Evolutionary conservation across 331 rosid genomes (phyloP), one percentile per base, ranked within the genome.

Genomic region (Cydonia oblonga): DNA sequence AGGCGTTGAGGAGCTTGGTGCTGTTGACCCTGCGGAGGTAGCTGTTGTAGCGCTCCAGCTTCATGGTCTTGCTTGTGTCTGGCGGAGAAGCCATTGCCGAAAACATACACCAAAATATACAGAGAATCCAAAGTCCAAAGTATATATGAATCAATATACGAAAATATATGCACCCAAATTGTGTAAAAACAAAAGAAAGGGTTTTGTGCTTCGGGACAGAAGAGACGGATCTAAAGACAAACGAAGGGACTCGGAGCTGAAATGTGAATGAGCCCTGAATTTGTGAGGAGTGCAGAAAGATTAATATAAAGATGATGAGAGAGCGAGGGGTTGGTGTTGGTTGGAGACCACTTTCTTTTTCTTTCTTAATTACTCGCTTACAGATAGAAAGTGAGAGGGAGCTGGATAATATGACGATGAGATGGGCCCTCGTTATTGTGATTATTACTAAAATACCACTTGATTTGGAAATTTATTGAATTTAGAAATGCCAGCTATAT

Each of bases 31-130:
- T 74, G 13, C 99, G 73, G 46, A 95, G 68, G 72, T 95, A 95
- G 85, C 96, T 91, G 83, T 95, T 89, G 81, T 95, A 95, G 4
- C 97, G 85, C 66, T 95, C 99, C 0, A 91, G 80, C 80, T 91
- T 91, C 5, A 95, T 35, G 70, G 97, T 91, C 76, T 95, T 95
- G 81, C 99, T 91, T 0, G 93, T 95, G 68, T 95, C 97, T 0
- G 97, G 96, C 1, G 97, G 93, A 12, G 96, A 89, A n/a, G 85
- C 91, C 96, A 93, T 90, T 61, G 66, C 66, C 22, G 0, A 28
- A 61, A 60, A 25, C 18, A 15, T 60, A 52, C 58, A 52, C 58
- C 12, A 52, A 53, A 19, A 19, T 19, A 53, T 53, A 15, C 11
- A 16, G 1, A 52, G 23, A 52, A 7, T 7, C 23, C 18, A 5